Evolutionary conservation across 352 stramenopile genomes (phyloP).

Genomic region (Phytophthora kernoviae): DNA sequence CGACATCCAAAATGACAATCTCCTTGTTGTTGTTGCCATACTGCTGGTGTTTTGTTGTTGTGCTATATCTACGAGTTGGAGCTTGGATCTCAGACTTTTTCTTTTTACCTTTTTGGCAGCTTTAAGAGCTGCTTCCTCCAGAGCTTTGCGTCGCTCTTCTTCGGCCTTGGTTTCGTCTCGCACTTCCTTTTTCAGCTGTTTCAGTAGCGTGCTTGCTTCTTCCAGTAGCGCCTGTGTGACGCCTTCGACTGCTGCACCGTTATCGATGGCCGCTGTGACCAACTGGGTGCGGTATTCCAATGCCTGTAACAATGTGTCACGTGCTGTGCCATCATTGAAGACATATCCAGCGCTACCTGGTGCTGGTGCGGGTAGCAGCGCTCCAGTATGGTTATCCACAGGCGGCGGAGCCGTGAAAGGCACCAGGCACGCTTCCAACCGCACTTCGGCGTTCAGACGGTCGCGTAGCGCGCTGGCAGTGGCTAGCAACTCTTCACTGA

Average conservation of each 20-base stretch:
- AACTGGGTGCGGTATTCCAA: conserved; percentile 64
- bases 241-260: conserved; percentile 43
- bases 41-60: conserved; percentile 3
- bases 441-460: conserved; percentile 69
- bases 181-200: conserved; percentile 85
- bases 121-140: conserved; percentile 76
- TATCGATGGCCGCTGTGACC: conserved; percentile 59
- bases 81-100: conserved; percentile 72
- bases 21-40: conserved; percentile 36
- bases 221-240: conserved; percentile 66
- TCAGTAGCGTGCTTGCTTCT: conserved; percentile 56
- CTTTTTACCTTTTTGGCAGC: conserved; percentile 84
- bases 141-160: conserved; percentile 71
- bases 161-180: conserved; percentile 79
- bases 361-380: conserved; percentile 6
- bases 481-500: conserved; percentile 63
- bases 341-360: conserved; percentile 36
- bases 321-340: conserved; percentile 55
- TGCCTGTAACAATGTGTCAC: conserved; percentile 67
- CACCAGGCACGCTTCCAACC: conserved; percentile 61
- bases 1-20: conserved; percentile 42
- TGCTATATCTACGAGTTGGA: conserved; percentile 1
- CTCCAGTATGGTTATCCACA: conserved; percentile 7
- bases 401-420: conserved; percentile 39
- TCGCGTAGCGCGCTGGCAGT: conserved; percentile 50